Evolutionary conservation across 108 stramenopile species (phyloP).

Genomic region (Nannochloropsis oceanica): DNA sequence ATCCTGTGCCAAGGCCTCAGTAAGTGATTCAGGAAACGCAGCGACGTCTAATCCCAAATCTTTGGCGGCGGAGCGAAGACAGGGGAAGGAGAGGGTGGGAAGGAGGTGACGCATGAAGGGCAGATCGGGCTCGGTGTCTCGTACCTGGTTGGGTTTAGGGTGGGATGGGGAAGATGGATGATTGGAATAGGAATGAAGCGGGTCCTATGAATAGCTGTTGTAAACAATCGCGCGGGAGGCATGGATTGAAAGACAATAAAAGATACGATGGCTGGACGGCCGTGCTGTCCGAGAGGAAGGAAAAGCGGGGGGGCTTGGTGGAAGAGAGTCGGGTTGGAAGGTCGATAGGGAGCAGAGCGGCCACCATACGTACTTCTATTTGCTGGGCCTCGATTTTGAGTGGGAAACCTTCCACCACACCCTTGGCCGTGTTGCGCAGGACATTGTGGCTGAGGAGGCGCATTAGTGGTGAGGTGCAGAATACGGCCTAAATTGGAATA

Average conservation of each 20-base stretch:
- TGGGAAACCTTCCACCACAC: slow-evolving; percentile 47
- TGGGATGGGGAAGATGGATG: not conserved
- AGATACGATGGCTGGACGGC: not conserved
- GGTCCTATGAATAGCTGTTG: not conserved
- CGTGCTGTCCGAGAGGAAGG: not conserved
- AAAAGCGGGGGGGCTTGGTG: not conserved
- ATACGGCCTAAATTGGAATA: too few species aligned
- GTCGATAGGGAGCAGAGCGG: slow-evolving; percentile 45
- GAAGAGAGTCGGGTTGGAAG: not conserved
- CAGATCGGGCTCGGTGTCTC: not conserved
- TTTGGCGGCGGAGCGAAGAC: slow-evolving; percentile 36
- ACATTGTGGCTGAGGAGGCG: slow-evolving; percentile 78
- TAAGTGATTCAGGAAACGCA: slow-evolving; percentile 54
- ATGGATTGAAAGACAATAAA: too few species aligned
- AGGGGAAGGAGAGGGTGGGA: not conserved
- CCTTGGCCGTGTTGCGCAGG: slow-evolving; percentile 56
- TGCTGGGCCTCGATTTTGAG: slow-evolving; percentile 60
- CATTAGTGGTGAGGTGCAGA: slow-evolving; percentile 28
- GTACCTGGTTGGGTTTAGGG: not conserved
- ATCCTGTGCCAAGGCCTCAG: slow-evolving; percentile 55
- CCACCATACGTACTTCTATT: slow-evolving; percentile 62
- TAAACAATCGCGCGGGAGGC: not conserved
- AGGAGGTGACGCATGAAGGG: not conserved
- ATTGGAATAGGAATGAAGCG: not conserved
- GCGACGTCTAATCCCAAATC: slow-evolving; percentile 50